A percentile compares a stretch with the other conserved stretches of the same genome.
Evolutionary conservation across 2,329 filamentous ascomycete species (phyloP).

Genomic region (Colletotrichum tamarilloi): DNA sequence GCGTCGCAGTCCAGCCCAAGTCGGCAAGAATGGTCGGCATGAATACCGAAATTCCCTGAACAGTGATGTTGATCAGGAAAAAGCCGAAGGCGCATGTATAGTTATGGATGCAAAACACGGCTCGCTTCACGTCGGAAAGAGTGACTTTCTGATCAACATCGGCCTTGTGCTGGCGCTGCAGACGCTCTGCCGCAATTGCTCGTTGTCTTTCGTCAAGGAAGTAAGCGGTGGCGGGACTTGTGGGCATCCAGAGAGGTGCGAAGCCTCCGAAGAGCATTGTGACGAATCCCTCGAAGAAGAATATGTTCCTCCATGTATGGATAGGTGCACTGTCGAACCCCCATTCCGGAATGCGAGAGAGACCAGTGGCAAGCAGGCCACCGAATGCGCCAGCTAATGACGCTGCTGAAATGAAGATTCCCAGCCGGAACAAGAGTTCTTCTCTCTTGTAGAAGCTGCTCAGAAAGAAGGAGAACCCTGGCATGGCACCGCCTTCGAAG

Average conservation of each 20-base stretch:
- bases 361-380: constrained; percentile 64
- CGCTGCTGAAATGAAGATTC: constrained; percentile 66
- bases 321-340: constrained; percentile 55
- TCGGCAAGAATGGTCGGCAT: constrained; percentile 59
- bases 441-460: constrained; percentile 67
- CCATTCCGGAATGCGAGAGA: constrained; percentile 63
- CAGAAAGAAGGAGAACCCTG: constrained; percentile 67
- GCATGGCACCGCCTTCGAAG: constrained; percentile 69
- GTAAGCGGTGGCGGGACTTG: constrained; percentile 57
- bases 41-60: constrained; percentile 64
- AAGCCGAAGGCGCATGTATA: constrained; percentile 68
- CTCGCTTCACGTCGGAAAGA: constrained; percentile 59
- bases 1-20: constrained; percentile 51
- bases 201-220: constrained; percentile 65
- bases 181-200: constrained; percentile 63
- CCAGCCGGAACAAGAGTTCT: constrained; percentile 65
- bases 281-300: constrained; percentile 71
- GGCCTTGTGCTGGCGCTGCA: constrained; percentile 60
- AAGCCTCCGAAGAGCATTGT: constrained; percentile 59
- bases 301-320: constrained; percentile 68
- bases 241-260: constrained; percentile 64
- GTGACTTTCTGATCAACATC: constrained; percentile 59
- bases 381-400: constrained; percentile 69
- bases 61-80: constrained; percentile 70
- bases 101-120: constrained; percentile 67